Base-by-base conservation (phyloP, 257 asterid species). In the Plantago elongata region DNA sequence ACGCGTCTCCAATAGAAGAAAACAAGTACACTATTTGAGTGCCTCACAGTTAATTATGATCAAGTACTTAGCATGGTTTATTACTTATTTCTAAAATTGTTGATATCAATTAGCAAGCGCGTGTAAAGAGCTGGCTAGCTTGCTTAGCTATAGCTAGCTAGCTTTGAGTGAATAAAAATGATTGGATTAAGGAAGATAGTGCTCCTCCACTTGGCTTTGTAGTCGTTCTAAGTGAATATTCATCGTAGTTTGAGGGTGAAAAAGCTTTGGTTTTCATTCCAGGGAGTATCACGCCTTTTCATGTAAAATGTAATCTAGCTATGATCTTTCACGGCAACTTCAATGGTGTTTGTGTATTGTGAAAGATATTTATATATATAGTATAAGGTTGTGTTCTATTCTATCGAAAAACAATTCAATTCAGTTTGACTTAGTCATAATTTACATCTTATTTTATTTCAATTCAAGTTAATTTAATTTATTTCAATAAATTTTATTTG, bases 241-340 rank as follows among this genome's bases (percentile, higher is more conserved):
- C 70, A 48, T 48, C 46, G 71, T 64, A 79, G 81, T 81, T 76
- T 74, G 83, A 76, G 40, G 40, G 8, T 34, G 40, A 34, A 34
- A 34, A 73, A 72, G 54, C 75, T 62, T 64, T 51, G 72, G 63
- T 45, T 73, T 55, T 70, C 60, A 60, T 65, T 22, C 4, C 40
- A 34, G 2, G 40, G 8, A 62, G 71, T 37, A 43, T 57, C 74
- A 59, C 79, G 60, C 51, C 78, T 72, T 78, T 83, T 78, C 58
- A 78, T 72, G 73, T 47, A 76, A 61, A 72, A 75, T 29, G 66
- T 51, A 65, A 34, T 3, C 40, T 34, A 34, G 40, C 40, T 34
- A 34, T 34, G 40, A 34, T 34, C 40, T 34, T 34, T 34, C 40
- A 34, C 4, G 40, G 40, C 40, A 34, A 34, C 40, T 34, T 34